Conservation (phyloP, 2,329 filamentous ascomycete genomes). For the Arthrobotrys musiformis region DNA sequence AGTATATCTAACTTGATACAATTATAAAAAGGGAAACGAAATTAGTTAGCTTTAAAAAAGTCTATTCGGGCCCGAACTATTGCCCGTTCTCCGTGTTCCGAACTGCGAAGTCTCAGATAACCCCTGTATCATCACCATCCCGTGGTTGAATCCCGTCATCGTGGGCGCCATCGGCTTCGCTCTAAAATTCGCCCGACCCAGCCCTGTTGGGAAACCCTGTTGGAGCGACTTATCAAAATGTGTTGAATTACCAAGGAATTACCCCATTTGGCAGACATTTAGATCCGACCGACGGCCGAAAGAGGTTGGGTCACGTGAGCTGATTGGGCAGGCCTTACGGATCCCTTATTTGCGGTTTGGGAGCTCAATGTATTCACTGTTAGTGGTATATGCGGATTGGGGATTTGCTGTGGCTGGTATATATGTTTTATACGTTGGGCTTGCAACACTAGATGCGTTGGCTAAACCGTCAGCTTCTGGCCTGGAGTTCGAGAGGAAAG, state of each 20-base stretch:
- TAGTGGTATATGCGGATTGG: no score
- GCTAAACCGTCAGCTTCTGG: no score
- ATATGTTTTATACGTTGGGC: no score
- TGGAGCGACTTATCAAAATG: no score
- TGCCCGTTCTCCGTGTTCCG: not conserved
- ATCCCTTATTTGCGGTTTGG: no score
- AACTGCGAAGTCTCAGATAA: not conserved
- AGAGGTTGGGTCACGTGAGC: not conserved
- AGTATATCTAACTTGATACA: no score
- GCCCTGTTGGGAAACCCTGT: not conserved
- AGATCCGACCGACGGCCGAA: slow-evolving; percentile 9
- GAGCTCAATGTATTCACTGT: no score
- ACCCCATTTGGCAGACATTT: not conserved
- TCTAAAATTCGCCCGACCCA: slow-evolving; percentile 1
- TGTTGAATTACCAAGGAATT: not conserved
- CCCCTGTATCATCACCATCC: not conserved
- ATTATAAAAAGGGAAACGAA: no score
- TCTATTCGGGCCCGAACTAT: not conserved
- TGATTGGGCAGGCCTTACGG: not conserved
- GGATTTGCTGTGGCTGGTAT: no score
- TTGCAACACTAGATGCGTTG: no score
- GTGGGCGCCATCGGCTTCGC: not conserved
- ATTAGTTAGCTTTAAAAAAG: no score
- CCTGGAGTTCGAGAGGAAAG: no score
- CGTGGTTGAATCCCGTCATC: not conserved